Base-by-base conservation (phyloP, 1,139 yeast genomes). In the Williopsis jadinii region DNA sequence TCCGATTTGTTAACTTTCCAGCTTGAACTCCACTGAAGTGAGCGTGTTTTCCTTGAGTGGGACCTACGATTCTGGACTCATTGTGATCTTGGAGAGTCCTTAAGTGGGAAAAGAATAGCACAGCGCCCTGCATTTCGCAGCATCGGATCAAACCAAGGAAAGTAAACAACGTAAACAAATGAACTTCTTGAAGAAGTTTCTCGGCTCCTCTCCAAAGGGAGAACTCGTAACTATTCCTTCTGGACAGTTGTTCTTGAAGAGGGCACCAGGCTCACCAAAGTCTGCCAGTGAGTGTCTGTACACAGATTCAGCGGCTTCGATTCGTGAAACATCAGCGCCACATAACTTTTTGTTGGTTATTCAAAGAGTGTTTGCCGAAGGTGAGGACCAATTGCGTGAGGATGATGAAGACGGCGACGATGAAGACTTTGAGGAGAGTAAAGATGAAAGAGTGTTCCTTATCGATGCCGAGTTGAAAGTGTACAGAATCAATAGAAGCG, bases 261-360 rank as follows among this genome's bases (percentile, higher is more conserved):
- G 97, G 38, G 71, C 84, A 5, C 85, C 86, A 9, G 72, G 71
- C 12, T 84, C 95, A 8, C 96, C 95, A 11, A 86, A 86, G 59
- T 92, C 95, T 3, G 88, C 80, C 28, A 69, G 80, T 35, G 97
- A 92, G 61, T 88, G 96, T 59, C 70, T 92, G 34, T 82, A 76
- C 59, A 83, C 78, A 48, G 95, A 87, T 53, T 92, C 95, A 1
- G 78, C 77, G 40, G 80, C 90, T 13, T 67, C 80, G 2, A 78
- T 92, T 40, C 71, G 88, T 37, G 76, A 75, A 46, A 83, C 94
- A 2, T 70, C 84, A 2, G 71, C 78, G 5, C 80, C 81, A 10
- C 83, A 64, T 56, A 73, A 75, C 52, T 84, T 81, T 58, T 92
- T 85, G 53, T 64, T 92, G 38, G 80, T 82, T 14, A 75, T 90